Base-by-base conservation (phyloP, 176 grass and related monocot species). In the Avena atlantica region DNA sequence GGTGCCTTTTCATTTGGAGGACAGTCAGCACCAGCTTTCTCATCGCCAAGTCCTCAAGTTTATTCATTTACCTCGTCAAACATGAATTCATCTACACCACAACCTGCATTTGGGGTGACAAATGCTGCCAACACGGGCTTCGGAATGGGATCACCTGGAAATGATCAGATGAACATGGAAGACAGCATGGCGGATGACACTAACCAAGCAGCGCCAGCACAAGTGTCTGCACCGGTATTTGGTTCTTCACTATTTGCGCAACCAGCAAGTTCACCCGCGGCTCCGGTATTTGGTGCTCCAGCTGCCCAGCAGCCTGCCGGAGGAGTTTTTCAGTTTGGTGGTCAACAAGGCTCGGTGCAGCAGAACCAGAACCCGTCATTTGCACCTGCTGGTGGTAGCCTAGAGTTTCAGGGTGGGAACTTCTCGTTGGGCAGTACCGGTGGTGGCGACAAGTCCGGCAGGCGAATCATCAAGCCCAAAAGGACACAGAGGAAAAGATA, bases 121-220 rank as follows among this genome's bases (percentile, higher is more conserved):
- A 95, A 80, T 68, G 23, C 74, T 76, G 23, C 74, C 59, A 88
- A 81, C 83, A 73, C 65, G 3, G 66, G 64, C 29, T 89, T 92
- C 4, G 52, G 71, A 56, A 87, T 84, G 84, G 77, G 64, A 69
- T 89, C 93, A 69, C 49, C 84, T 15, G 86, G 81, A 87, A 92
- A 87, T 89, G 91, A 89, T 89, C 91, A 92, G 91, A 92, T 92
- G 93, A 91, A 85, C 79, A 52, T 89, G 9, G 88, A 95, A 6
- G 90, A 92, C 78, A 92, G 91, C 91, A 92, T 92, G 91, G 83
- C 84, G 7, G 91, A 89, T 79, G 93, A 92, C 81, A 87, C 58
- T 13, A 91, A 86, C 42, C 91, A 75, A 63, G 79, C 85, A 42
- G 61, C 81, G 62, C 72, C 76, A 13, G 49, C 36, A 1, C 67